Evolutionary conservation across 108 stramenopile species (phyloP).

Genomic region (Fragilaria crotonensis): DNA sequence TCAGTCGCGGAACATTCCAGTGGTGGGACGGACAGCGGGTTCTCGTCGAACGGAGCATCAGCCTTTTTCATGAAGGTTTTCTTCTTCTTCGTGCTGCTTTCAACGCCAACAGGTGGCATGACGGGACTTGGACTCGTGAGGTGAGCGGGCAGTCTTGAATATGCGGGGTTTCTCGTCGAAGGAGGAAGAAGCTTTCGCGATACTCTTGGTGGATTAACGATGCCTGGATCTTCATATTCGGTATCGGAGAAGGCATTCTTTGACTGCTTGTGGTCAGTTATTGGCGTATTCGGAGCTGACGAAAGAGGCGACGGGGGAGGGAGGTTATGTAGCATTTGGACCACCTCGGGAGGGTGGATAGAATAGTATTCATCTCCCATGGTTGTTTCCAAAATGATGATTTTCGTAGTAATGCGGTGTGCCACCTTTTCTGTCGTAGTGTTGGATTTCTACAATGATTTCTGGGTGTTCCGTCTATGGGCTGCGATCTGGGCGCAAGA

Average conservation of each 20-base stretch:
- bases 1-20: not conserved
- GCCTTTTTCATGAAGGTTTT: not conserved
- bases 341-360: not conserved
- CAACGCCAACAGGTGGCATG: not conserved
- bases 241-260: not conserved
- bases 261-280: not conserved
- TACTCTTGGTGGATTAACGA: not conserved
- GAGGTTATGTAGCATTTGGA: not conserved
- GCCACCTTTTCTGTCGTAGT: too few relatives aligned
- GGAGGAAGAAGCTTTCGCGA: not conserved
- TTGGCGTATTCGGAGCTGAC: not conserved
- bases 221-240: not conserved
- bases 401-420: too few relatives aligned
- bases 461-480: too few relatives aligned
- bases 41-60: not conserved
- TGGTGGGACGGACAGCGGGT: not conserved
- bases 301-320: not conserved
- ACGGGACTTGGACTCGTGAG: not conserved
- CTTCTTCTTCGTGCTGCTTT: not conserved
- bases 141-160: not conserved
- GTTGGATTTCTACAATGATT: too few relatives aligned
- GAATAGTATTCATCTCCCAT: constrained; percentile 1
- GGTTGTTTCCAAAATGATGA: too few relatives aligned
- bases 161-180: not conserved
- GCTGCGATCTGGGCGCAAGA: too few relatives aligned